A percentile compares a stretch with the other conserved stretches of the same genome.
phyloP scores from a whole-genome alignment of 345 rosid species.

The Gossypium longicalyx region DNA sequence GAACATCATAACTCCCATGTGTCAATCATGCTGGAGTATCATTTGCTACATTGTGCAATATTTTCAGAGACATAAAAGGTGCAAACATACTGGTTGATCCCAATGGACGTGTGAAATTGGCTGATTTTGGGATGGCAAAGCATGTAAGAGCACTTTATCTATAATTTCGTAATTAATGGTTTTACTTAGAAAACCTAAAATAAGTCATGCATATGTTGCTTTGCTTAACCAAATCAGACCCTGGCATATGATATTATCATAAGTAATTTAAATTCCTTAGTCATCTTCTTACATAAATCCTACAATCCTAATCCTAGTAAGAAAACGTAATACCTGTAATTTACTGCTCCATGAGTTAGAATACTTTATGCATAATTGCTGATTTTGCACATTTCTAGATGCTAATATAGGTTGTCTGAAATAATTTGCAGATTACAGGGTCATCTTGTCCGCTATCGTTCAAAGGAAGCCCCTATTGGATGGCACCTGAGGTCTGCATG shows the following conservation, averaged over 20 bases:
- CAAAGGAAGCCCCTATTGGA: slow-evolving; percentile 91
- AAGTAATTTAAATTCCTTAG: background rate
- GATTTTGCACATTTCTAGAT: background rate
- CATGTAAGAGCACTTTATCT: slow-evolving; percentile 37
- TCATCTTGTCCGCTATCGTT: slow-evolving; percentile 73
- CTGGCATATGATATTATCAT: background rate
- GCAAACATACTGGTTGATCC: slow-evolving; percentile 85
- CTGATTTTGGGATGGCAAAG: slow-evolving; percentile 76
- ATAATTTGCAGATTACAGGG: slow-evolving; percentile 60
- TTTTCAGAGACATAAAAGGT: slow-evolving; percentile 77
- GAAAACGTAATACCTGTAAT: background rate
- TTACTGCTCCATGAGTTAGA: background rate
- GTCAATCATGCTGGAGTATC: background rate
- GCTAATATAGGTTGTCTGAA: slow-evolving; percentile 25
- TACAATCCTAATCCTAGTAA: background rate
- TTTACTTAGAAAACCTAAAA: background rate
- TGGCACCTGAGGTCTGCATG: slow-evolving; percentile 79
- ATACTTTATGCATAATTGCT: background rate
- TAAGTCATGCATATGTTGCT: background rate
- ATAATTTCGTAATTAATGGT: background rate
- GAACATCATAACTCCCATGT: background rate
- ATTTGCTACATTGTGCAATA: slow-evolving; percentile 10
- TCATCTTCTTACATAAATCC: background rate
- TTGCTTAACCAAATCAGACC: background rate
- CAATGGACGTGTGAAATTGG: slow-evolving; percentile 70